Percentiles rank a stretch among this genome's conserved stretches.
phyloP scores from a whole-genome alignment of 2,329 filamentous ascomycete species.

The Microsporum audouinii region DNA sequence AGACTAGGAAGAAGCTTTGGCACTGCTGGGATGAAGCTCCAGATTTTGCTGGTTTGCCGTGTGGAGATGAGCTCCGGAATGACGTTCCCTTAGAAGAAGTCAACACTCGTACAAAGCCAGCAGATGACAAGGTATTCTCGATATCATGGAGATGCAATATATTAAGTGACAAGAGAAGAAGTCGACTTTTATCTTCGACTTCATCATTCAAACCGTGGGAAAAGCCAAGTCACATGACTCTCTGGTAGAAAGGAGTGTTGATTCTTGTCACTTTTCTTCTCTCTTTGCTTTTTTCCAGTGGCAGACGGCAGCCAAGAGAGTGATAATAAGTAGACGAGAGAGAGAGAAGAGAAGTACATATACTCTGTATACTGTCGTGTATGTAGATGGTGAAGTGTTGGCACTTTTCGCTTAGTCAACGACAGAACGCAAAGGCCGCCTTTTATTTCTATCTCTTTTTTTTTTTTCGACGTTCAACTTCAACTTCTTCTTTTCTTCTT shows the following conservation, averaged over 20 bases:
- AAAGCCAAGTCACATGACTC: no score
- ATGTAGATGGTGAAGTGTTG: not conserved
- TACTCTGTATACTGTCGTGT: not conserved
- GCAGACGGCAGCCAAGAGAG: no score
- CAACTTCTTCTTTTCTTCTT: not conserved
- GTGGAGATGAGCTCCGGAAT: not conserved
- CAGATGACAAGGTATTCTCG: no score
- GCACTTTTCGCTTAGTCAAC: not conserved
- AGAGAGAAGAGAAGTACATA: not conserved
- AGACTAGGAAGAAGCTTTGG: not conserved
- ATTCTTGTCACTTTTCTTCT: no score
- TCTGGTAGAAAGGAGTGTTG: no score
- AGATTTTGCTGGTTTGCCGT: not conserved
- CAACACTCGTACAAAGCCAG: not conserved
- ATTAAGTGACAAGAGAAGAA: no score
- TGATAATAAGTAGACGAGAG: not conserved
- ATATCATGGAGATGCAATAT: no score
- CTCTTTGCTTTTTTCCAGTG: no score
- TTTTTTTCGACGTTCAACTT: not conserved
- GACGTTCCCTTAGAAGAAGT: not conserved
- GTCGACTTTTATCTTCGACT: no score
- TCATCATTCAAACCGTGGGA: no score
- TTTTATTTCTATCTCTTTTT: not conserved
- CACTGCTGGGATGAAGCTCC: conserved; percentile 1
- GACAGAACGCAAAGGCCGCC: not conserved